A percentile compares a stretch with the other conserved stretches of the same genome.
Evolutionary conservation across 495 filamentous ascomycete species (phyloP).

Genomic region (Amphirosellinia nigrospora): DNA sequence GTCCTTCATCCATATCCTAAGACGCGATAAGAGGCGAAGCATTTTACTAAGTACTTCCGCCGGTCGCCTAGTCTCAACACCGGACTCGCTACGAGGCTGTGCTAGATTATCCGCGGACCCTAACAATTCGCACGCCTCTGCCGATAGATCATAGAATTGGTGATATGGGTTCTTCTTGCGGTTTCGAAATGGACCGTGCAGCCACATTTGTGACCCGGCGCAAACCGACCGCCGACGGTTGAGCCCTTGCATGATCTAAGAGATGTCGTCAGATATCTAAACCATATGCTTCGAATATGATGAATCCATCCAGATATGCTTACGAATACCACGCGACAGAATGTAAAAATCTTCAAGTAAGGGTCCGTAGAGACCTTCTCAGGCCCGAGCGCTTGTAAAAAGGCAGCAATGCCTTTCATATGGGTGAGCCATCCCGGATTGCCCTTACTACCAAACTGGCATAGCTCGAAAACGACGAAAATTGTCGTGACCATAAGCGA

Average conservation of each 20-base stretch:
- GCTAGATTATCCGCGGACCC: conserved; percentile 2
- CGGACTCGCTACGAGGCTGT: background rate
- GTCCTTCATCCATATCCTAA: conserved; percentile 10
- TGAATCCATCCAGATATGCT: background rate
- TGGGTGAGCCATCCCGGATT: conserved; percentile 22
- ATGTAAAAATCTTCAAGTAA: conserved; percentile 16
- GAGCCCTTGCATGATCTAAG: conserved; percentile 17
- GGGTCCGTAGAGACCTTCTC: conserved; percentile 21
- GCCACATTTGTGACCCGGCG: conserved; percentile 19
- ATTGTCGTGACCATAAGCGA: conserved; percentile 13
- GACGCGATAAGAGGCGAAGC: background rate
- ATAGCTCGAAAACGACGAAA: conserved; percentile 25
- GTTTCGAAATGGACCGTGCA: conserved; percentile 10
- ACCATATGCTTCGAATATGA: background rate
- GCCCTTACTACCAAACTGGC: conserved; percentile 18
- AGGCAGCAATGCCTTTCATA: conserved; percentile 21
- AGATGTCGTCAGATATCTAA: background rate
- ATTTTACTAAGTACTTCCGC: background rate
- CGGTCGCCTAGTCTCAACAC: background rate
- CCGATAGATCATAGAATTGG: conserved; percentile 18
- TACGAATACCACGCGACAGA: conserved; percentile 24
- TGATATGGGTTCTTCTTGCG: conserved; percentile 18
- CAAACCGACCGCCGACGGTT: conserved; percentile 14
- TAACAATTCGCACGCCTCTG: conserved; percentile 6
- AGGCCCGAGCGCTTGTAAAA: conserved; percentile 18